These are phyloP conservation scores for Ulota crispa DNA, from an alignment of 225 moss, liverwort and hornwort genomes.

Conservation along the genomic window DNA sequence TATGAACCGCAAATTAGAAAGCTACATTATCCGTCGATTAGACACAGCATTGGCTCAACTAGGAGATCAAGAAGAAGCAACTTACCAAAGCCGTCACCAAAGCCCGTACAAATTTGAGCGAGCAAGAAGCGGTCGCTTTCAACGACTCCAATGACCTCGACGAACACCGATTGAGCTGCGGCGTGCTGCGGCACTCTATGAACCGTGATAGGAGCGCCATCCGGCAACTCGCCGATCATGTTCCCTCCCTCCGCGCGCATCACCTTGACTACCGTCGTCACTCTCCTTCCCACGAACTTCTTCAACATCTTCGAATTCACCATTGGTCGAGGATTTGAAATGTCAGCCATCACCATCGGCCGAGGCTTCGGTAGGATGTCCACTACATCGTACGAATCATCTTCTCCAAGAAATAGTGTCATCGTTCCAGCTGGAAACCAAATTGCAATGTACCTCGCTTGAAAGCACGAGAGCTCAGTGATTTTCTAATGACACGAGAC, in stretches of 20 bases:
- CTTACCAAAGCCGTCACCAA: slow-evolving; percentile 78
- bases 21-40: background rate
- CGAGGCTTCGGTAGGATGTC: slow-evolving; percentile 50
- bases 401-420: background rate
- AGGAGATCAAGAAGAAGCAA: background rate
- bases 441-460: background rate
- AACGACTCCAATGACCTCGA: slow-evolving; percentile 84
- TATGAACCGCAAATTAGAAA: background rate
- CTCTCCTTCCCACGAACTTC: slow-evolving; percentile 62
- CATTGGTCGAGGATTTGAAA: slow-evolving; percentile 69
- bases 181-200: slow-evolving; percentile 52
- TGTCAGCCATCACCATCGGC: slow-evolving; percentile 48
- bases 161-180: slow-evolving; percentile 54
- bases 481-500: background rate
- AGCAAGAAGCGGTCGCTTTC: slow-evolving; percentile 65
- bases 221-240: slow-evolving; percentile 61
- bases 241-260: slow-evolving; percentile 50
- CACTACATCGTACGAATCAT: background rate
- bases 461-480: background rate
- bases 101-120: slow-evolving; percentile 74
- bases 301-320: slow-evolving; percentile 73
- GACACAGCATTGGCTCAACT: too few relatives aligned
- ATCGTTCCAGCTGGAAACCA: background rate
- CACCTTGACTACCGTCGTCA: slow-evolving; percentile 83
- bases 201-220: slow-evolving; percentile 68